Base-by-base conservation (phyloP, 2,329 filamentous ascomycete species). In the Sarocladium oryzae region DNA sequence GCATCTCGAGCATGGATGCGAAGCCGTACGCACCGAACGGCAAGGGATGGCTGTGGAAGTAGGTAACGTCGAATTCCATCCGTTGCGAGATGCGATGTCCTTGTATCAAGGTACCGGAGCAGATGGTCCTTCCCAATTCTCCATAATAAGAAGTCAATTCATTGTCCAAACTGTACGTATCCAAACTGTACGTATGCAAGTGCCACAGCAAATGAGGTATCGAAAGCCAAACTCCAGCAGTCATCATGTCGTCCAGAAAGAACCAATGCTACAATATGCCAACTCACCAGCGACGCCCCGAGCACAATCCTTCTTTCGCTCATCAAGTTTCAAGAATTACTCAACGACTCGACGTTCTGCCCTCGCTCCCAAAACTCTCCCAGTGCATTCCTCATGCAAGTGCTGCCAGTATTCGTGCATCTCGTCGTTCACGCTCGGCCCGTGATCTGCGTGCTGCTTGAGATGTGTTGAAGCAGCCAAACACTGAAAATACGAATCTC, bases 401-500 rank as follows among this genome's bases (percentile, higher is more conserved):
- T 9, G 43, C 43, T 11, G 43, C 43, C 11, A 16, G 26, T 4
- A 48, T 23, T 20, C 43, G 24, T 33, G 26, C 18, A 7, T 30
- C 26, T 33, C 26, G 43, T 20, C 43, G 8, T 15, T 32, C 10
- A 5, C 26, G 43, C 4, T 21, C 43, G 6, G 28, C 16, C 11
- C 43, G 43, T 13, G 56, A 40, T 54, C 51, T 49, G 53, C 28
- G 54, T 40, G 57, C 55, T 18, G 61, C 58, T 2, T 55, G 56
- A 6, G 61, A 62, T 35, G 59, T 61, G 24, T 63, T 61, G 4
- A 58, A 53, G 48, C 62, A 64, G 1, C 59, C 62, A 58, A 61
- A 62, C n/a, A 64, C 10, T 1, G 57, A 54, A 52, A 64, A 63
- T n/a, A 63, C 32, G 24, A 63, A 52, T 40, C 63, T 56, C 58